These are phyloP conservation scores for Ehretia macrophylla DNA, from an alignment of 257 asterid species.

Conservation along the genomic window DNA sequence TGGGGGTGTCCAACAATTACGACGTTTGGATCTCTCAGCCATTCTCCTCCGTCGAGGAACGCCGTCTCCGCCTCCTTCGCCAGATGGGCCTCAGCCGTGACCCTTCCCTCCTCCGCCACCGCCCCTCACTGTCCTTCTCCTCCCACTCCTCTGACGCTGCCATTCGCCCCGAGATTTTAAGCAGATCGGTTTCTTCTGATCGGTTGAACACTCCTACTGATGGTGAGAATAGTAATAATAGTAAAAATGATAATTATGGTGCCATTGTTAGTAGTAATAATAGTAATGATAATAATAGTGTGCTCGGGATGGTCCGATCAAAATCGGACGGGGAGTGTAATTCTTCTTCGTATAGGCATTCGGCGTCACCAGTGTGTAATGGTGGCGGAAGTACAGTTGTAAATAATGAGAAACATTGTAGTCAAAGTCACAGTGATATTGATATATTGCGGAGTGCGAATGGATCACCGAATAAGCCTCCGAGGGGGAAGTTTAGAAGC, in stretches of 20 bases:
- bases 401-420: conserved; percentile 21
- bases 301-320: conserved; percentile 36
- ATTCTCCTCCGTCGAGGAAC: conserved; percentile 67
- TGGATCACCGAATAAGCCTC: conserved; percentile 38
- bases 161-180: conserved; percentile 13
- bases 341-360: conserved; percentile 18
- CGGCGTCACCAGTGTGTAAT: conserved; percentile 18
- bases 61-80: conserved; percentile 66
- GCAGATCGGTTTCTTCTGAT: conserved; percentile 27
- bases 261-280: background rate
- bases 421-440: conserved; percentile 17
- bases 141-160: conserved; percentile 27
- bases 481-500: conserved; percentile 28
- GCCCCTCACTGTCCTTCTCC: conserved; percentile 28
- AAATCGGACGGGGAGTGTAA: conserved; percentile 50
- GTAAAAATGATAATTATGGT: background rate
- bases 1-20: conserved; percentile 49
- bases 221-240: conserved; percentile 4
- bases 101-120: conserved; percentile 62
- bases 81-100: conserved; percentile 85
- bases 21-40: conserved; percentile 93
- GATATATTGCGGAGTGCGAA: conserved; percentile 16
- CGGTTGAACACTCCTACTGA: conserved; percentile 11
- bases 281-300: conserved; percentile 3
- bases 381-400: conserved; percentile 23